These are phyloP conservation scores for Aspergillus brunneoviolaceus DNA, from an alignment of 2,329 filamentous ascomycete species.

Conservation along the genomic window DNA sequence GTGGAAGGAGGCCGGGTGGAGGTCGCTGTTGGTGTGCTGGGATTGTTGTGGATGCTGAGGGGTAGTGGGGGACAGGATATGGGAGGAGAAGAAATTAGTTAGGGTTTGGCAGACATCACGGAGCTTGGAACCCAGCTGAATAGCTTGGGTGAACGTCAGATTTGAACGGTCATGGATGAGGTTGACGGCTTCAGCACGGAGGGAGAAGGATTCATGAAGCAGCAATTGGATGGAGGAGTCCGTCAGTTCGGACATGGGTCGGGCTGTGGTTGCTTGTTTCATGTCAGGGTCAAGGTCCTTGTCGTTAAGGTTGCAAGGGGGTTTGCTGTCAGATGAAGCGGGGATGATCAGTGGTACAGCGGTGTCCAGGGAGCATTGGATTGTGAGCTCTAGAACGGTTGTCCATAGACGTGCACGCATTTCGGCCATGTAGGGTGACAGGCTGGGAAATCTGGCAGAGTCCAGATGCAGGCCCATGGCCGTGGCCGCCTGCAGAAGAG, in stretches of 20 bases:
- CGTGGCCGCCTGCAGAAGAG: constrained; percentile 27
- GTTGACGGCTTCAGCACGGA: constrained; percentile 11
- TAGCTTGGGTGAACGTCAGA: constrained; percentile 18
- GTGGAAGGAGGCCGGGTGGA: constrained; percentile 2
- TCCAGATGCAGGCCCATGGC: constrained; percentile 32
- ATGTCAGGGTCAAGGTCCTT: constrained; percentile 22
- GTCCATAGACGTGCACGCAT: constrained; percentile 20
- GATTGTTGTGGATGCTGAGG: not conserved
- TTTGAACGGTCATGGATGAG: constrained; percentile 5
- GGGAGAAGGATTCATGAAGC: constrained; percentile 9
- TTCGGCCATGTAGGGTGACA: constrained; percentile 18
- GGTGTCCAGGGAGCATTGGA: constrained; percentile 18
- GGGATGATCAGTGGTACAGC: constrained; percentile 10
- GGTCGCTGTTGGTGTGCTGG: not conserved
- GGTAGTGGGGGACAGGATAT: not conserved
- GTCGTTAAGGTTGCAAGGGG: constrained; percentile 29
- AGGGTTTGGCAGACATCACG: constrained; percentile 12
- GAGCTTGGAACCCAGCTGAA: constrained; percentile 17
- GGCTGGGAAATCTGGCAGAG: constrained; percentile 20
- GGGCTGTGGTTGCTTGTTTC: constrained; percentile 7
- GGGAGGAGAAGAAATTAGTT: constrained; percentile 4
- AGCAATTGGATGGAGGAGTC: constrained; percentile 25
- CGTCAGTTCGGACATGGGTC: constrained; percentile 19
- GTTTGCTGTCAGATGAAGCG: constrained; percentile 5
- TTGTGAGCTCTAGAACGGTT: constrained; percentile 18